Base-by-base conservation (phyloP, 2,329 filamentous ascomycete genomes). In the Pyrenochaeta sp. region DNA sequence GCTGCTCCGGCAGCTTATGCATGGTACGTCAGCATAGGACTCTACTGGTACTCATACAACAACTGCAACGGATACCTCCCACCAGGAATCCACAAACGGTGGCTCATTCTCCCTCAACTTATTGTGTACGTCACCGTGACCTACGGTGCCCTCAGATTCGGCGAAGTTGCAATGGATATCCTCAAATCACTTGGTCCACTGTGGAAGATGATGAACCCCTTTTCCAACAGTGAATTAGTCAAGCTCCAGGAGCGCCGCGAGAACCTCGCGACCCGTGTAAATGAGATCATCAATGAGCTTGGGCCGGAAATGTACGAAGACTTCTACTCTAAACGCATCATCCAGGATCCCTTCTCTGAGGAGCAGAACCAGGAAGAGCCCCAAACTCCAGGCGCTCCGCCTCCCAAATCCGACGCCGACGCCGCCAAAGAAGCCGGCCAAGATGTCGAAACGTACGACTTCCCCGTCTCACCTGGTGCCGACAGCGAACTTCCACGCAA, bases 131-230 rank as follows among this genome's bases (percentile, higher is more conserved):
- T 93, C 5, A 86, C 88, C 25, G 90, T 97, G 68, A 97, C 93
- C 0, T 97, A 96, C 77, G 93, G 93, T 4, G 92, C 95, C 6
- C 88, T 99, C 51, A 90, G 95, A 10, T 96, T 98, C 66, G 95
- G 95, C 46, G 95, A 99, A 80, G 90, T 96, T n/a, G 95, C 94
- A 51, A 97, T 99, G 93, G 95, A 99, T 74, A 97, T 99, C 54
- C 83, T 95, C 81, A 99, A 98, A 79, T 98, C 94, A 0, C 85
- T 99, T 15, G 88, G 92, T 9, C 95, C 95, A 5, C 86, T 99
- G 9, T 83, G 96, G 45, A 84, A 97, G 34, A 95, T 91, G 64
- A 85, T 98, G 71, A 90, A 91, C 69, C 95, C 95, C 1, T 88
- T 88, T 4, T 94, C 91, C 1, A 90, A 88, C 75, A 96, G 93